These are phyloP conservation scores for Tolypocladium inflatum DNA, from an alignment of 2,329 filamentous ascomycete species.

Conservation along the genomic window DNA sequence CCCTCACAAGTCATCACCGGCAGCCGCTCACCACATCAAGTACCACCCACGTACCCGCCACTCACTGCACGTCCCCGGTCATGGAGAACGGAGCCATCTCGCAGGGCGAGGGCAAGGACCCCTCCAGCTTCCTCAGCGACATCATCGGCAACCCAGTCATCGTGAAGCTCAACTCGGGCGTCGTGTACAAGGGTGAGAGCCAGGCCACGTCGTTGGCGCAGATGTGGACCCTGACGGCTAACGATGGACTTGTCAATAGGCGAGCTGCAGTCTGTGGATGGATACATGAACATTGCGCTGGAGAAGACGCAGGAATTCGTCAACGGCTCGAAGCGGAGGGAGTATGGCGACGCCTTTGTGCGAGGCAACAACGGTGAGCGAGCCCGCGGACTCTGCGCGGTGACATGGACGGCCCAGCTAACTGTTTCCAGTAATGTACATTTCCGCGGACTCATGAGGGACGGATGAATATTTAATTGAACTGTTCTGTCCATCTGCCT, in stretches of 20 bases:
- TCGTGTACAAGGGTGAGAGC: slow-evolving; percentile 81
- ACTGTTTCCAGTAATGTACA: slow-evolving; percentile 52
- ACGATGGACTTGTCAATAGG: slow-evolving; percentile 39
- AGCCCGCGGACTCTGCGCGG: not conserved
- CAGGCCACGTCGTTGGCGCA: not conserved
- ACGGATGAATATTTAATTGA: not conserved
- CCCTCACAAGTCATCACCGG: not conserved
- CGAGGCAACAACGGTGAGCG: slow-evolving; percentile 83
- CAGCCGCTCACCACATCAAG: not conserved
- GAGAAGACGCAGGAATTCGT: slow-evolving; percentile 93
- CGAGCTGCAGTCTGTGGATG: slow-evolving; percentile 92
- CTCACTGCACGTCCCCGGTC: not conserved
- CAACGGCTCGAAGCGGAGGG: slow-evolving; percentile 70
- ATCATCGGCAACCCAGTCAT: slow-evolving; percentile 92
- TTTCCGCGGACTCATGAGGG: slow-evolving; percentile 49
- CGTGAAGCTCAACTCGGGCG: slow-evolving; percentile 97
- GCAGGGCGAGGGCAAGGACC: slow-evolving; percentile 74
- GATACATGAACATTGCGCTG: slow-evolving; percentile 99
- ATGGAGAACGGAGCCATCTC: slow-evolving; percentile 68
- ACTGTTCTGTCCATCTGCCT: not conserved
- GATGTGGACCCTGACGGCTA: not conserved
- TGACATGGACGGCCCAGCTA: slow-evolving; percentile 1
- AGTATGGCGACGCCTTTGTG: slow-evolving; percentile 91
- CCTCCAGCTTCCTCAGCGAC: slow-evolving; percentile 84
- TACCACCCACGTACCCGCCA: not conserved